These are phyloP conservation scores for Abrus precatorius DNA, from an alignment of 306 rosid species.

Conservation along the genomic window DNA sequence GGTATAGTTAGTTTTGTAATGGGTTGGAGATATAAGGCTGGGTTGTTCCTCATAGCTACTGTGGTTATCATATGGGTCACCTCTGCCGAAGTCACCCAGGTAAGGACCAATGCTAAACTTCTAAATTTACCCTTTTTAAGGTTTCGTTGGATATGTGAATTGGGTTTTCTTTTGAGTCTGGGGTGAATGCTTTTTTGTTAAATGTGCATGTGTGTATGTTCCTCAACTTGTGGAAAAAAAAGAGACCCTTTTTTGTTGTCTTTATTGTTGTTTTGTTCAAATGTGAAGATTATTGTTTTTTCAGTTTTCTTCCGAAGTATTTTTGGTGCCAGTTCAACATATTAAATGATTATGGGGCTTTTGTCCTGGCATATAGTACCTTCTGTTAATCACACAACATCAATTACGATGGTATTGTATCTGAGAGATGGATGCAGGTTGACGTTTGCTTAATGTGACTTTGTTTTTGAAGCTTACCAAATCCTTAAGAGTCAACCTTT, in stretches of 20 bases:
- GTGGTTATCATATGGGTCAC: slow-evolving; percentile 94
- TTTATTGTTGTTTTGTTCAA: slow-evolving; percentile 4
- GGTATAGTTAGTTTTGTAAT: slow-evolving; percentile 55
- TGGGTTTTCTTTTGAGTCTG: slow-evolving; percentile 6
- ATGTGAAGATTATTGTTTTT: background rate
- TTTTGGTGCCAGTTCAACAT: background rate
- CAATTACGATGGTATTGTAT: slow-evolving; percentile 21
- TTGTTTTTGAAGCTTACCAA: slow-evolving; percentile 35
- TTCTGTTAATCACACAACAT: background rate
- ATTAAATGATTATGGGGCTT: slow-evolving; percentile 25
- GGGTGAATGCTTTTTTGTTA: slow-evolving; percentile 12
- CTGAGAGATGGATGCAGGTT: slow-evolving; percentile 9
- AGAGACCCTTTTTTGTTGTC: background rate
- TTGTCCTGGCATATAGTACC: slow-evolving; percentile 5
- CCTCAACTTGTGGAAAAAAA: background rate
- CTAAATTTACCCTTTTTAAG: background rate
- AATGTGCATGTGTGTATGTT: slow-evolving; percentile 13
- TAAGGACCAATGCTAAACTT: slow-evolving; percentile 28
- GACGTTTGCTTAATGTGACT: slow-evolving; percentile 29
- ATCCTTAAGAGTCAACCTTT: slow-evolving; percentile 22
- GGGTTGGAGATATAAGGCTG: slow-evolving; percentile 90
- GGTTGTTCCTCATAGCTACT: slow-evolving; percentile 79
- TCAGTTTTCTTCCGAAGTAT: background rate
- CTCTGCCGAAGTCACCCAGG: slow-evolving; percentile 99
- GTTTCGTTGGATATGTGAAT: background rate